Evolutionary conservation across 306 rosid genomes (phyloP).

Genomic region (Prinsepia uniflora): DNA sequence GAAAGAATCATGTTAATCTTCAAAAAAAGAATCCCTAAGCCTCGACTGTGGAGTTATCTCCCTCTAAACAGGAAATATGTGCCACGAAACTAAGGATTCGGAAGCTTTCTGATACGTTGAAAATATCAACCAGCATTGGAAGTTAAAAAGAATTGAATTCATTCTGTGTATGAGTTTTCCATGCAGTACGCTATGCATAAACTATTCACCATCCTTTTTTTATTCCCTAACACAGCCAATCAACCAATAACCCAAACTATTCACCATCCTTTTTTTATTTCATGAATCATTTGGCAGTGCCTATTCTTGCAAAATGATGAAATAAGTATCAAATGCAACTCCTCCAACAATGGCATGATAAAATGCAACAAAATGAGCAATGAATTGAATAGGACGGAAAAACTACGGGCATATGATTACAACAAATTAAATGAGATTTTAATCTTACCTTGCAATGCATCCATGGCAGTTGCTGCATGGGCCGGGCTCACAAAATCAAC

Average conservation of each 20-base stretch:
- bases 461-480: constrained; percentile 98
- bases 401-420: constrained; percentile 15
- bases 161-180: background rate
- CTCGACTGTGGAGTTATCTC: background rate
- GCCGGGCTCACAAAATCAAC: constrained; percentile 94
- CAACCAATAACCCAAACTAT: constrained; percentile 3
- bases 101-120: background rate
- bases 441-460: constrained; percentile 86
- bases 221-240: constrained; percentile 2
- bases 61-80: background rate
- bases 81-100: constrained; percentile 14
- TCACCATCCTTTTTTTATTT: background rate
- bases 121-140: background rate
- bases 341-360: constrained; percentile 13
- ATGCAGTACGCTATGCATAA: background rate
- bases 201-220: too few species aligned
- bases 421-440: constrained; percentile 15
- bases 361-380: constrained; percentile 20
- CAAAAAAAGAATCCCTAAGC: background rate
- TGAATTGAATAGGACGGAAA: constrained; percentile 1
- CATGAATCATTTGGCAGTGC: constrained; percentile 7
- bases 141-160: background rate
- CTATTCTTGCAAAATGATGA: background rate
- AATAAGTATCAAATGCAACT: constrained; percentile 6
- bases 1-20: constrained; percentile 1